phyloP scores from a whole-genome alignment of 805 yeast species.

The Debaryomyces prosopidis region DNA sequence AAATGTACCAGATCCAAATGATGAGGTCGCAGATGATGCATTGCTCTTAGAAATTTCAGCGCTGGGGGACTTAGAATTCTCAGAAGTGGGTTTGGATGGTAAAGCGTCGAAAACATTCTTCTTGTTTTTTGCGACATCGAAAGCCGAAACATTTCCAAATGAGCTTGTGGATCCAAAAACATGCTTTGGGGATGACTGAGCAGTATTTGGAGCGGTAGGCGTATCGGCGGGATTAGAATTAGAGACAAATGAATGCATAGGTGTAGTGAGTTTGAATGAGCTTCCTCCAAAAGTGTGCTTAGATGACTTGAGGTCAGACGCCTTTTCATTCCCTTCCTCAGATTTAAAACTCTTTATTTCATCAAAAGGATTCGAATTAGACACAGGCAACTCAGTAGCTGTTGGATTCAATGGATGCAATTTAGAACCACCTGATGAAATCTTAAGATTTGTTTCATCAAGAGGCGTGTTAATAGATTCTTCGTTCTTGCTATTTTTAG shows the following conservation, averaged over 20 bases:
- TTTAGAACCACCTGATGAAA: neutral
- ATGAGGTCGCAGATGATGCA: slow-evolving; percentile 8
- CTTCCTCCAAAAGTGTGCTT: slow-evolving; percentile 19
- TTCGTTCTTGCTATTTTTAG: slow-evolving; percentile 9
- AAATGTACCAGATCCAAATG: slow-evolving; percentile 28
- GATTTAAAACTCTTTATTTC: neutral
- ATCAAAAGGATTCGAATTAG: slow-evolving; percentile 1
- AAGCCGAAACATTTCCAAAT: slow-evolving; percentile 31
- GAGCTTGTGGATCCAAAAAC: slow-evolving; percentile 44
- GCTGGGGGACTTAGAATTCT: neutral
- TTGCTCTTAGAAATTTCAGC: slow-evolving; percentile 1
- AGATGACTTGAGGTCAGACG: slow-evolving; percentile 3
- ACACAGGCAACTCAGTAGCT: neutral
- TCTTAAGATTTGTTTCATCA: neutral
- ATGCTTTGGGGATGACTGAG: slow-evolving; percentile 7
- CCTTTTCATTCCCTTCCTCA: neutral
- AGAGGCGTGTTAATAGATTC: neutral
- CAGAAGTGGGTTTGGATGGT: slow-evolving; percentile 11
- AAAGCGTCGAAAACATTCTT: slow-evolving; percentile 27
- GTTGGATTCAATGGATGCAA: neutral
- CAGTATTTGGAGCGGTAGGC: slow-evolving; percentile 11
- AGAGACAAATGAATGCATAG: slow-evolving; percentile 13
- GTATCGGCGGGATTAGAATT: slow-evolving; percentile 5
- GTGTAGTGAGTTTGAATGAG: slow-evolving; percentile 18
- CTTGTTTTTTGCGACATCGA: slow-evolving; percentile 23